phyloP scores from a whole-genome alignment of 352 stramenopile genomes.

The Globisporangium yorkense region DNA sequence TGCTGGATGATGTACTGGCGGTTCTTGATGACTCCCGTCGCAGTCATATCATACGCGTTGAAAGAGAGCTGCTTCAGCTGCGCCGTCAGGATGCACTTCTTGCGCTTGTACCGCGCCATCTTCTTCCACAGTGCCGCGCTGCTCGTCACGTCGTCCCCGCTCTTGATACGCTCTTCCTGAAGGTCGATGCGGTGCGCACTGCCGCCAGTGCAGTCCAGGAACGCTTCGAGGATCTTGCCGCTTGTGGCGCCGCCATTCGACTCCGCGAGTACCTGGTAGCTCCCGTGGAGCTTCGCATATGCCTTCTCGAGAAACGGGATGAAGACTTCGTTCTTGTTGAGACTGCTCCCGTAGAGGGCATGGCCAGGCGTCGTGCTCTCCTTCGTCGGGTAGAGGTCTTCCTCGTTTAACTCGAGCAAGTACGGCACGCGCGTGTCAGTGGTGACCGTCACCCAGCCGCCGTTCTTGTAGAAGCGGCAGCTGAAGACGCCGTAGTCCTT shows the following conservation, averaged over 20 bases:
- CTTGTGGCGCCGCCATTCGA: constrained; percentile 35
- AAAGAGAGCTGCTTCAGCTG: constrained; percentile 70
- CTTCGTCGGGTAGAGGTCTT: constrained; percentile 23
- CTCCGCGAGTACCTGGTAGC: constrained; percentile 48
- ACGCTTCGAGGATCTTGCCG: constrained; percentile 69
- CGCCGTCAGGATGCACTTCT: constrained; percentile 57
- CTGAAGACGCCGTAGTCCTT: constrained; percentile 86
- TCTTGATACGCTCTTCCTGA: constrained; percentile 24
- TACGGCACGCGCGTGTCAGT: constrained; percentile 85
- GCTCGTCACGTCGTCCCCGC: constrained; percentile 8
- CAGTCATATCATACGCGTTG: constrained; percentile 50
- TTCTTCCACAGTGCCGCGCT: constrained; percentile 54
- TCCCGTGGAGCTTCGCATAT: constrained; percentile 87
- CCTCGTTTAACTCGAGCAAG: constrained; percentile 32
- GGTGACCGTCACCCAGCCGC: constrained; percentile 82
- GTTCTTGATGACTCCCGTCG: constrained; percentile 69
- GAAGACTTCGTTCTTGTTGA: constrained; percentile 85
- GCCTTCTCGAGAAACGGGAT: constrained; percentile 86
- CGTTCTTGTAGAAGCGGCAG: constrained; percentile 91
- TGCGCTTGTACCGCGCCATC: constrained; percentile 47
- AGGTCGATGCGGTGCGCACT: constrained; percentile 76
- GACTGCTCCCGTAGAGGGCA: constrained; percentile 63
- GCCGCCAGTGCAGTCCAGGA: constrained; percentile 87
- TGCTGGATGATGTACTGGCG: constrained; percentile 69
- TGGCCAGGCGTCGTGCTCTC: constrained; percentile 29